A percentile compares a stretch with the other conserved stretches of the same genome.
These are phyloP conservation scores for Triticum timopheevii DNA, from an alignment of 176 grass and related monocot species.

Conservation along the genomic window DNA sequence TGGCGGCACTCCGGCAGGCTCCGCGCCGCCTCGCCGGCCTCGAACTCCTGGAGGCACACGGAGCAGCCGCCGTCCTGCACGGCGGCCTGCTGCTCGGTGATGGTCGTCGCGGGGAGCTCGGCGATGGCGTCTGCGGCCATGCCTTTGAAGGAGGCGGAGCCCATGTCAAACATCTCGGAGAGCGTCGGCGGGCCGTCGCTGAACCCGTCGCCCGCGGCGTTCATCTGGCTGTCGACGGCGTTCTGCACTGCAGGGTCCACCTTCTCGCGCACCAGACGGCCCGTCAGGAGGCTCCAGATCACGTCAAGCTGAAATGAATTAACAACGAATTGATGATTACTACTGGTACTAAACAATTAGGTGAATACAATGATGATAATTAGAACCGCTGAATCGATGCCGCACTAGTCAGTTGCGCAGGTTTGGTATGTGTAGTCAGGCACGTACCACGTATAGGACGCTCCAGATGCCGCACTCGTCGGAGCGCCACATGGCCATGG, in stretches of 20 bases:
- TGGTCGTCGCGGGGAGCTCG: constrained; percentile 41
- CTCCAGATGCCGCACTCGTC: constrained; percentile 62
- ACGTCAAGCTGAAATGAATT: constrained; percentile 53
- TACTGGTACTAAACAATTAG: background rate
- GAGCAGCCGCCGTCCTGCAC: constrained; percentile 49
- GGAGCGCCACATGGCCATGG: constrained; percentile 63
- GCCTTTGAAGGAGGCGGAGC: constrained; percentile 25
- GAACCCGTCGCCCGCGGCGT: constrained; percentile 46
- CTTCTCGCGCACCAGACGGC: constrained; percentile 82
- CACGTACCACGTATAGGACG: constrained; percentile 66
- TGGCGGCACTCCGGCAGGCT: constrained; percentile 63
- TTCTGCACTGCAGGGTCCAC: constrained; percentile 84
- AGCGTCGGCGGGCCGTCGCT: constrained; percentile 21
- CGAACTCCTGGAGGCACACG: constrained; percentile 83
- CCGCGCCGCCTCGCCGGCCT: constrained; percentile 51
- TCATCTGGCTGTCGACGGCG: constrained; percentile 92
- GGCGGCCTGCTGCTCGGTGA: constrained; percentile 16
- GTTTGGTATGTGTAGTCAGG: background rate
- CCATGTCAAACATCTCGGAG: constrained; percentile 70
- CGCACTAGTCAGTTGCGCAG: background rate
- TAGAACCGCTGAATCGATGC: background rate
- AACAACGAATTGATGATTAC: background rate
- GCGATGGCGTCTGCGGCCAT: constrained; percentile 49
- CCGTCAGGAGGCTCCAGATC: constrained; percentile 77
- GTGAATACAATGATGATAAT: background rate